A percentile compares a stretch with the other conserved stretches of the same genome.
These are phyloP conservation scores for Raphanus raphanistrum DNA, from an alignment of 345 rosid species.

Conservation along the genomic window DNA sequence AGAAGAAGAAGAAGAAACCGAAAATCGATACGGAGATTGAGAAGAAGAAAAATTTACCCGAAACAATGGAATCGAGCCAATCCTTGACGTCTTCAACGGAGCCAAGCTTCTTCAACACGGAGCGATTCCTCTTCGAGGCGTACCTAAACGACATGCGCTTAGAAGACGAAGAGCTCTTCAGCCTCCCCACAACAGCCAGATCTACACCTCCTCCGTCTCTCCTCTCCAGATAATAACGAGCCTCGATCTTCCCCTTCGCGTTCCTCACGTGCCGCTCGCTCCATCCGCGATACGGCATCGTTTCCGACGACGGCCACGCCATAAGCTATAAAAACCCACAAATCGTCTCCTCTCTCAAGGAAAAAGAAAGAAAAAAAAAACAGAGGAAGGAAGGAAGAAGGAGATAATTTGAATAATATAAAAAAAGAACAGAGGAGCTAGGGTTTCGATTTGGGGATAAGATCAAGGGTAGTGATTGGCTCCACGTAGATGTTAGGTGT, in stretches of 20 bases:
- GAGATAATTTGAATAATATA: conserved; percentile 18
- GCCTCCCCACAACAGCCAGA: conserved; percentile 71
- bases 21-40: background rate
- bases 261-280: conserved; percentile 56
- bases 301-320: conserved; percentile 40
- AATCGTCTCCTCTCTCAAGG: background rate
- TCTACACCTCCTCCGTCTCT: conserved; percentile 59
- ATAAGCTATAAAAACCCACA: background rate
- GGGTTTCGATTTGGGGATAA: conserved; percentile 50
- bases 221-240: conserved; percentile 64
- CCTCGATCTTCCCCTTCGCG: conserved; percentile 58
- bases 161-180: conserved; percentile 41
- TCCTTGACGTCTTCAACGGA: conserved; percentile 55
- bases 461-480: conserved; percentile 62
- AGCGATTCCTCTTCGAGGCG: conserved; percentile 43
- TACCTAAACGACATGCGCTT: conserved; percentile 56
- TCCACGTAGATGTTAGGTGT: conserved; percentile 22
- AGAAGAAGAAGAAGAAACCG: background rate
- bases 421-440: conserved; percentile 10
- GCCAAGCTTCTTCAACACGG: conserved; percentile 46
- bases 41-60: conserved; percentile 49
- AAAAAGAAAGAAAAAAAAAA: background rate
- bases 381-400: background rate
- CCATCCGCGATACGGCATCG: conserved; percentile 62
- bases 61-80: conserved; percentile 68